Percentiles rank a stretch among this genome's conserved stretches.
phyloP scores from a whole-genome alignment of 1,284 basidiomycete species.

The Tetrapyrgos nigripes region DNA sequence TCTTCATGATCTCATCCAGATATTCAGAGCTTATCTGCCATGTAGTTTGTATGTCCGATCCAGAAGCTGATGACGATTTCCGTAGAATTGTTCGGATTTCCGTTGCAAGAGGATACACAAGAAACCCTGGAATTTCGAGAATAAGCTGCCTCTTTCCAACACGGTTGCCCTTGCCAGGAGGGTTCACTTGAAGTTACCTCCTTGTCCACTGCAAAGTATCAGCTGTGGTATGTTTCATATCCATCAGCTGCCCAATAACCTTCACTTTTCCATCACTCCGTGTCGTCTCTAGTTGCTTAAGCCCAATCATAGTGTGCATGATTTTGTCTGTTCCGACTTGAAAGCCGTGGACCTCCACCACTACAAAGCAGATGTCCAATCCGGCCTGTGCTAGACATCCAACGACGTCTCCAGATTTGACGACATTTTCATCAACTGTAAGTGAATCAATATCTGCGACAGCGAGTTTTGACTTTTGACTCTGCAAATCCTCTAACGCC shows the following conservation, averaged over 20 bases:
- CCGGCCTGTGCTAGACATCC: constrained; percentile 13
- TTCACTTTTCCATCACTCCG: not conserved
- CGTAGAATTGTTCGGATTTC: too few relatives aligned
- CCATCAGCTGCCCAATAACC: constrained; percentile 12
- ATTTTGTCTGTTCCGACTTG: constrained; percentile 3
- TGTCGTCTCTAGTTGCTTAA: constrained; percentile 4
- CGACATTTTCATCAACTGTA: constrained; percentile 4
- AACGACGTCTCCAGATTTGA: constrained; percentile 19
- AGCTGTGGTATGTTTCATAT: constrained; percentile 6
- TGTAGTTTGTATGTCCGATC: too few relatives aligned
- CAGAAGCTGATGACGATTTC: too few relatives aligned
- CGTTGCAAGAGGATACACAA: too few relatives aligned
- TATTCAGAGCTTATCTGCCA: too few relatives aligned
- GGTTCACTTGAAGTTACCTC: constrained; percentile 9
- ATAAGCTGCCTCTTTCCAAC: too few relatives aligned
- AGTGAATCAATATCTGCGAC: constrained; percentile 15
- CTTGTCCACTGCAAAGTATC: constrained; percentile 14
- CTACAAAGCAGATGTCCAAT: constrained; percentile 7
- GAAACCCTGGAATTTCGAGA: too few relatives aligned
- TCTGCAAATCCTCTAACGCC: constrained; percentile 20
- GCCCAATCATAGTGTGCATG: constrained; percentile 1
- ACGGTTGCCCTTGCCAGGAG: constrained; percentile 2
- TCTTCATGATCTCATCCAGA: not conserved
- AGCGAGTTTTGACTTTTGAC: constrained; percentile 1
- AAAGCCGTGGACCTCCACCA: constrained; percentile 10